Evolutionary conservation across 2,329 filamentous ascomycete species (phyloP), one percentile per base, ranked within the genome.

Genomic region (Passalora sequoiae): DNA sequence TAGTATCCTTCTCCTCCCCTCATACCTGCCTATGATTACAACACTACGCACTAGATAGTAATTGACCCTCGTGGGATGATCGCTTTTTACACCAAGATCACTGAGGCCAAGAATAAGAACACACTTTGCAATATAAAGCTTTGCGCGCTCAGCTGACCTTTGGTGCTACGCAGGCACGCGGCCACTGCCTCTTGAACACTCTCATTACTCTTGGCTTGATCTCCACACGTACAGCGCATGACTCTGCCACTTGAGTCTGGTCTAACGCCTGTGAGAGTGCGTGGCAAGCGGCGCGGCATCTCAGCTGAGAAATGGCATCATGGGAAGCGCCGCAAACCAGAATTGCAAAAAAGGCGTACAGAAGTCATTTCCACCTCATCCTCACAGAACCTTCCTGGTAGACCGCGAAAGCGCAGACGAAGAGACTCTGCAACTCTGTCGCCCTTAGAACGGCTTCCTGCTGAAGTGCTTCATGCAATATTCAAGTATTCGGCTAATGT

Each of bases 11-110:
- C n/a, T n/a, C n/a, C n/a, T n/a, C n/a, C n/a, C 39, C 28, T 39
- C 39, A 15, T 31, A 60, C 59, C 52, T 67, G 73, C 74, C 78
- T 60, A 80, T 80, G 80, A 84, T 82, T 81, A 83, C 64, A 81
- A 74, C 60, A 61, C 62, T 41, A 59, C 49, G 69, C 74, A 73
- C 74, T 83, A 83, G 80, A 83, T 61, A 62, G 60, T 64, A 65
- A 61, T 59, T 64, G 61, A 65, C 57, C 58, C 53, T 57, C 47
- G 54, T 52, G 59, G 54, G 40, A 56, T 63, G 61, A 62, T 60
- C 55, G 49, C 47, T 57, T 53, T 60, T 59, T 60, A 62, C 60
- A 65, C 63, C 63, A 65, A 65, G 63, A 65, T 65, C 63, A 61
- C 62, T 65, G 63, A 65, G 59, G 55, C 49, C 38, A 46, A 12